Conservation (phyloP, 2,329 filamentous ascomycete genomes). For the Colletotrichum euphorbiae region DNA sequence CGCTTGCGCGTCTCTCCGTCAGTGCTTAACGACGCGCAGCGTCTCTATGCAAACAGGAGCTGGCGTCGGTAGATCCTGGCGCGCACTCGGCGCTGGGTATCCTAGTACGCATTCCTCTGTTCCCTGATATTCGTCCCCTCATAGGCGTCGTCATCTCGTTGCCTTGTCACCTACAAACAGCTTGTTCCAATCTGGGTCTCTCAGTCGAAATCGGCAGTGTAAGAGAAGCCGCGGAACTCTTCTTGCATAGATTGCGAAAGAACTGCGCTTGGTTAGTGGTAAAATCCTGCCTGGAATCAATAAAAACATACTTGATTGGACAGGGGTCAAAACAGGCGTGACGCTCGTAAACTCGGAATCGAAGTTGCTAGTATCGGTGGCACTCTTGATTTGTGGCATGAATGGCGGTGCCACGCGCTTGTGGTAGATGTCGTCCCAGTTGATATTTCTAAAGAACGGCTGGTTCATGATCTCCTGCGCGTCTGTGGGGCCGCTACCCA, state of each 20-base stretch:
- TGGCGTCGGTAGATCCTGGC: conserved; percentile 5
- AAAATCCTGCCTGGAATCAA: background rate
- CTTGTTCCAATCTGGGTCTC: conserved; percentile 15
- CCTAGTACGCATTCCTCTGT: background rate
- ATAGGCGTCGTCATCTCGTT: conserved; percentile 7
- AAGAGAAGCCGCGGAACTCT: conserved; percentile 98
- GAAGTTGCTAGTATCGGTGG: conserved; percentile 99
- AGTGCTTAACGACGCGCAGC: conserved; percentile 21
- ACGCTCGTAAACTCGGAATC: conserved; percentile 99
- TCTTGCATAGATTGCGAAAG: conserved; percentile 99
- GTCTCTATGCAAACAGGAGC: conserved; percentile 4
- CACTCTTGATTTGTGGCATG: conserved; percentile 86
- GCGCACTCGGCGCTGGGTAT: conserved; percentile 5
- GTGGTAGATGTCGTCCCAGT: conserved; percentile 98
- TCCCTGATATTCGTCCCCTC: conserved; percentile 9
- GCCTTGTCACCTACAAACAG: background rate
- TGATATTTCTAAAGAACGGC: conserved; percentile 96
- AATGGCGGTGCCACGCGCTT: conserved; percentile 93
- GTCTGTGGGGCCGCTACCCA: conserved; percentile 95
- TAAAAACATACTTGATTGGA: conserved; percentile 86
- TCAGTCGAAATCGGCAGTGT: conserved; percentile 90
- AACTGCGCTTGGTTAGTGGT: conserved; percentile 64
- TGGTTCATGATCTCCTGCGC: conserved; percentile 99
- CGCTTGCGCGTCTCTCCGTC: conserved; percentile 21
- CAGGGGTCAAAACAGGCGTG: conserved; percentile 94